These are phyloP conservation scores for Cinnamomum chago DNA, from an alignment of 164 flowering plant species.

Conservation along the genomic window DNA sequence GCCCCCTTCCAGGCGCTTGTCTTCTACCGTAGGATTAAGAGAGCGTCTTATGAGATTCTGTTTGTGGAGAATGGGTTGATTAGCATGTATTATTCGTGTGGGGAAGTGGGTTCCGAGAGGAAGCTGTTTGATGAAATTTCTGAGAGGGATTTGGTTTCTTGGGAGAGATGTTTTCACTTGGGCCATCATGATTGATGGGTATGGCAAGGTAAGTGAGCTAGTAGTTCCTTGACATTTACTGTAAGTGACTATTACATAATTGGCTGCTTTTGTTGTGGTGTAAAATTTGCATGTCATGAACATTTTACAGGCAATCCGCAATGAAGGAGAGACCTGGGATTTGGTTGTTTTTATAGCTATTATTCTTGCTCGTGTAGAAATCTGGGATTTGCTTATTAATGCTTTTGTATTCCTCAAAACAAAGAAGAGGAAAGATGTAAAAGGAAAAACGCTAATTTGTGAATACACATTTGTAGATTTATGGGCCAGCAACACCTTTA, in stretches of 20 bases:
- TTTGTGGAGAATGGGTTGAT: conserved; percentile 38
- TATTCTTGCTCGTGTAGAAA: neutral
- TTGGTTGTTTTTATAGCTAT: conserved; percentile 18
- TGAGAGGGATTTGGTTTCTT: conserved; percentile 28
- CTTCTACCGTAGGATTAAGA: conserved; percentile 22
- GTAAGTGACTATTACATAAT: too few relatives aligned
- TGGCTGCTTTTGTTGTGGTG: too few relatives aligned
- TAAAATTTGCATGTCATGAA: too few relatives aligned
- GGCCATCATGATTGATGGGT: conserved; percentile 40
- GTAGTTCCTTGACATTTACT: neutral
- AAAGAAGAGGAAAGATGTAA: too few relatives aligned
- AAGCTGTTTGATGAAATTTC: conserved; percentile 28
- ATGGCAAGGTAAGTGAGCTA: conserved; percentile 16
- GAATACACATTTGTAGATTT: too few relatives aligned
- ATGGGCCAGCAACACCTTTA: too few relatives aligned
- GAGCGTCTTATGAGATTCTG: conserved; percentile 27
- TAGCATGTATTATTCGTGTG: conserved; percentile 36
- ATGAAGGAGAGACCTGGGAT: conserved; percentile 14
- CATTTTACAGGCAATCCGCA: too few relatives aligned
- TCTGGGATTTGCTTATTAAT: too few relatives aligned
- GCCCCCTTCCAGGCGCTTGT: conserved; percentile 17
- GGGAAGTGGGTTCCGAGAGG: conserved; percentile 18
- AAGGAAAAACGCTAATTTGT: too few relatives aligned
- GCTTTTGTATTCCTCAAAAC: too few relatives aligned
- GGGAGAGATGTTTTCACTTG: conserved; percentile 32